phyloP scores from a whole-genome alignment of 225 moss, liverwort and hornwort genomes.

The Ulota crispa region DNA sequence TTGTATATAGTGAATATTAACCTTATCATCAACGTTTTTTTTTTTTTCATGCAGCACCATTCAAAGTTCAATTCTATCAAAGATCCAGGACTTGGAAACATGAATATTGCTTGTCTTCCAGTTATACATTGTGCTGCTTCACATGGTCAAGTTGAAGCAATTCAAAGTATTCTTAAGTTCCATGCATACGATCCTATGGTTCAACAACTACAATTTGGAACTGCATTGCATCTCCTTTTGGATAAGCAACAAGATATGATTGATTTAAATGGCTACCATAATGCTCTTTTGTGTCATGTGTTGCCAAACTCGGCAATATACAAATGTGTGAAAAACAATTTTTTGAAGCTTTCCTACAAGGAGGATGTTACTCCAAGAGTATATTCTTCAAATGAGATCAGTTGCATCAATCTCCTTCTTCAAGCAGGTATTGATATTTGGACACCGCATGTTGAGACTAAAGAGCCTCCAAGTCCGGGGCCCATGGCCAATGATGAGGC shows the following conservation, averaged over 20 bases:
- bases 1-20: neutral
- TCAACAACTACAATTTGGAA: rapidly evolving
- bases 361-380: neutral
- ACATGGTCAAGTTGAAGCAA: neutral
- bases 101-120: neutral
- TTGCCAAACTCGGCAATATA: neutral
- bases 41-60: neutral
- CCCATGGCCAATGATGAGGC: neutral
- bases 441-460: rapidly evolving
- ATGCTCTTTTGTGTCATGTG: neutral
- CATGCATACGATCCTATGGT: neutral
- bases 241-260: neutral
- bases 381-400: neutral
- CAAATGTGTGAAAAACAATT: neutral
- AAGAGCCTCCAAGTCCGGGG: neutral
- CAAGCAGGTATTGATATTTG: constrained; percentile 27
- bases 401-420: constrained; percentile 28
- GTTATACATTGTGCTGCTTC: neutral
- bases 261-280: neutral
- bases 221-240: neutral
- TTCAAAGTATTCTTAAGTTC: neutral
- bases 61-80: neutral
- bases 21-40: no score
- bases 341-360: neutral
- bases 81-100: neutral